Percentiles rank a stretch among this genome's conserved stretches.
Evolutionary conservation across 148 eudicot genomes (phyloP).

Genomic region (Beta vulgaris): DNA sequence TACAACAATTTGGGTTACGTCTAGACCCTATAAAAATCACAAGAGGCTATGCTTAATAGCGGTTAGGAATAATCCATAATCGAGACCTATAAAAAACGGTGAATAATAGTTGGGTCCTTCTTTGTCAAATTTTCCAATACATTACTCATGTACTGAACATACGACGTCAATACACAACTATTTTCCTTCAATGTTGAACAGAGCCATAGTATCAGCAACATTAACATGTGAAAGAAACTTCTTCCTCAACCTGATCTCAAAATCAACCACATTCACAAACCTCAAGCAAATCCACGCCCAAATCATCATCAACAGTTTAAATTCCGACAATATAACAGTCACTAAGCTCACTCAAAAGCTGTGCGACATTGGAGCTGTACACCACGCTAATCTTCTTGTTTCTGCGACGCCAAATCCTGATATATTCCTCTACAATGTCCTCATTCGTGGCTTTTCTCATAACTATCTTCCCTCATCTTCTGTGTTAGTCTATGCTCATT

Average conservation of each 20-base stretch:
- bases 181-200: slow-evolving; percentile 33
- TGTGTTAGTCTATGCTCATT: slow-evolving; percentile 29
- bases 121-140: too few relatives aligned
- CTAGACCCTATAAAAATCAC: too few relatives aligned
- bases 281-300: slow-evolving; percentile 68
- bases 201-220: slow-evolving; percentile 23
- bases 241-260: slow-evolving; percentile 44
- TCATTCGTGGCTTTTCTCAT: slow-evolving; percentile 38
- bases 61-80: too few relatives aligned
- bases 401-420: slow-evolving; percentile 42
- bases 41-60: too few relatives aligned
- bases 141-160: too few relatives aligned
- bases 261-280: slow-evolving; percentile 35
- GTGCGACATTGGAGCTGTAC: slow-evolving; percentile 38
- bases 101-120: too few relatives aligned
- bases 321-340: slow-evolving; percentile 37
- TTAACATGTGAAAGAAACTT: slow-evolving; percentile 27
- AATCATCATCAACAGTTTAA: slow-evolving; percentile 44
- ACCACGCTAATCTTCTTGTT: slow-evolving; percentile 46
- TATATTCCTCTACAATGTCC: slow-evolving; percentile 56
- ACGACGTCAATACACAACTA: too few relatives aligned
- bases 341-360: slow-evolving; percentile 72
- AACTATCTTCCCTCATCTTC: slow-evolving; percentile 32
- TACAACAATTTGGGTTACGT: too few relatives aligned
- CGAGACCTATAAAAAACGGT: too few relatives aligned